Conservation (phyloP, 495 filamentous ascomycete species). For the Hypoxylon perforatum region DNA sequence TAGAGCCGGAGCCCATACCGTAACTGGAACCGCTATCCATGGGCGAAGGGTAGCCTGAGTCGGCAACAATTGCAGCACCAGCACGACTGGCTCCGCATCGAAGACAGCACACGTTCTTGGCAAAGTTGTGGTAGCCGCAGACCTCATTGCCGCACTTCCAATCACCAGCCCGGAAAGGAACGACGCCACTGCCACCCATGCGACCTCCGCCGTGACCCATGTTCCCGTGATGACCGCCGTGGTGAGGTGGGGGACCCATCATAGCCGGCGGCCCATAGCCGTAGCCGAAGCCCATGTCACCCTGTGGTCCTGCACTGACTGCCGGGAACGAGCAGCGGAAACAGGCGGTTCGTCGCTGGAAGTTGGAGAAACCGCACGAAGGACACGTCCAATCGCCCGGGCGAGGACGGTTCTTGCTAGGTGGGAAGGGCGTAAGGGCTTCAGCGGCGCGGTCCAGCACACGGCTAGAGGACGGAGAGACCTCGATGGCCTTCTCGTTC, state of each 20-base stretch:
- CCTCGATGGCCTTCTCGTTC: conserved; percentile 98
- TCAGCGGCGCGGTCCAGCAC: conserved; percentile 95
- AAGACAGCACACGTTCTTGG: conserved; percentile 97
- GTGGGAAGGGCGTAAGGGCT: conserved; percentile 95
- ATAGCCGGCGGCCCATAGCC: conserved; percentile 76
- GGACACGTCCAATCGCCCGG: conserved; percentile 99
- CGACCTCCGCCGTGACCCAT: conserved; percentile 76
- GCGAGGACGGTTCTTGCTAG: conserved; percentile 96
- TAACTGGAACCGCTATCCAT: conserved; percentile 88
- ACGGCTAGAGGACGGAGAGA: conserved; percentile 93
- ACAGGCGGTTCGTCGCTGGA: conserved; percentile 96
- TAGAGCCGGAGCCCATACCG: conserved; percentile 79
- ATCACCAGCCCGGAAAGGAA: conserved; percentile 97
- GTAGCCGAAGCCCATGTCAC: conserved; percentile 78
- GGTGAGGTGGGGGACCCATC: conserved; percentile 83
- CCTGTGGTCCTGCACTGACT: conserved; percentile 77
- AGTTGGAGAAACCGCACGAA: conserved; percentile 91
- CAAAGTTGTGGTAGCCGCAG: conserved; percentile 99
- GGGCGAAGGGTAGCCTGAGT: conserved; percentile 89
- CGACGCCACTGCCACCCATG: conserved; percentile 85
- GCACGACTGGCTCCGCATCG: conserved; percentile 95
- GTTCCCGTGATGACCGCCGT: conserved; percentile 81
- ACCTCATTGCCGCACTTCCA: conserved; percentile 99
- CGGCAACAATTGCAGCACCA: conserved; percentile 90
- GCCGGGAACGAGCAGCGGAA: conserved; percentile 99